phyloP scores from a whole-genome alignment of 768 basidiomycete species.

The Boletus fagicola region DNA sequence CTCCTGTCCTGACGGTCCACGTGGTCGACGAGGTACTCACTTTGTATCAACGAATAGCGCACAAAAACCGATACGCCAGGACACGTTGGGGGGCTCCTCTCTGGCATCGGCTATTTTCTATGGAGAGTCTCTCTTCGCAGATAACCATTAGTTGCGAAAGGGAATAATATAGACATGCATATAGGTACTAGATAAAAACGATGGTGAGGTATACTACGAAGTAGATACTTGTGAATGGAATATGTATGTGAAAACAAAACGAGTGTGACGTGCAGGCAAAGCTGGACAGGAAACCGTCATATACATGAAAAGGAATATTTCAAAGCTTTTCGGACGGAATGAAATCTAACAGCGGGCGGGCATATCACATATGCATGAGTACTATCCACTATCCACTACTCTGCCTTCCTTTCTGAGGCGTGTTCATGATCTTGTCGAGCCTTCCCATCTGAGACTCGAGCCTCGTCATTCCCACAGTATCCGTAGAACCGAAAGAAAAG shows the following conservation, averaged over 20 bases:
- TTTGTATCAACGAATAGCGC: slow-evolving; percentile 36
- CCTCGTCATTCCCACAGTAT: slow-evolving; percentile 54
- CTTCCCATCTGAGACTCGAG: slow-evolving; percentile 79
- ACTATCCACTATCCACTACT: slow-evolving; percentile 15
- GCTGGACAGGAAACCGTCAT: background rate
- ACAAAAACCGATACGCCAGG: slow-evolving; percentile 58
- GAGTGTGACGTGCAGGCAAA: slow-evolving; percentile 10
- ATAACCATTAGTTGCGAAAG: slow-evolving; percentile 9
- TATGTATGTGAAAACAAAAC: slow-evolving; percentile 15
- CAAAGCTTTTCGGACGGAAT: background rate
- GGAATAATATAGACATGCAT: slow-evolving; percentile 11
- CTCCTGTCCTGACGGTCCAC: background rate
- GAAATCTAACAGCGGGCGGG: background rate
- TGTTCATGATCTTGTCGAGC: slow-evolving; percentile 75
- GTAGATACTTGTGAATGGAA: slow-evolving; percentile 9
- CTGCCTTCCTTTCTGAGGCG: slow-evolving; percentile 47
- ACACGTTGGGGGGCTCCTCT: slow-evolving; percentile 66
- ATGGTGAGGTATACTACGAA: slow-evolving; percentile 10
- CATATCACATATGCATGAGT: background rate
- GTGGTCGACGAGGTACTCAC: background rate
- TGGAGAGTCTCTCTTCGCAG: slow-evolving; percentile 32
- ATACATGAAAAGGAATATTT: background rate
- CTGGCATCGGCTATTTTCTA: slow-evolving; percentile 55
- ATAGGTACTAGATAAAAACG: slow-evolving; percentile 4
- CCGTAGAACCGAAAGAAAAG: slow-evolving; percentile 34